A percentile compares a stretch with the other conserved stretches of the same genome.
phyloP scores from a whole-genome alignment of 2,329 filamentous ascomycete species.

The Pyrenochaeta sp. region DNA sequence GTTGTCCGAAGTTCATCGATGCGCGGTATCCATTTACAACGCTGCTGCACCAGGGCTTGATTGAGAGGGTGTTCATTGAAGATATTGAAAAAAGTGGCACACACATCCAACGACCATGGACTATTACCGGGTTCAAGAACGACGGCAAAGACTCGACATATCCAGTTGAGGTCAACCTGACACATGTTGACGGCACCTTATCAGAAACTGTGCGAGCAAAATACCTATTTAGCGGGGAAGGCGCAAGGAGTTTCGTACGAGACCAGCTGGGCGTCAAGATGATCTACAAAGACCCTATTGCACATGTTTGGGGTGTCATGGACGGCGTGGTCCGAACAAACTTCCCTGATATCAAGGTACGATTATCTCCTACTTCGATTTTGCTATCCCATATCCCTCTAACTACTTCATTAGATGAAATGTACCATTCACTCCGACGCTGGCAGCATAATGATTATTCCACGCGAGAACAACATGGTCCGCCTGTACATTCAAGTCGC shows the following conservation, averaged over 20 bases:
- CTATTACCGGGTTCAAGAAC: constrained; percentile 68
- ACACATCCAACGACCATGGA: constrained; percentile 67
- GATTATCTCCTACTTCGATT: not conserved
- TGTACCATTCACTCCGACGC: constrained; percentile 72
- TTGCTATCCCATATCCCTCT: constrained; percentile 5
- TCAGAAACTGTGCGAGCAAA: constrained; percentile 71
- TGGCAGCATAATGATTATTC: constrained; percentile 71
- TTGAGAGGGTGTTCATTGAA: constrained; percentile 68
- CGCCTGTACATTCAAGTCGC: constrained; percentile 68
- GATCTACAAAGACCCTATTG: constrained; percentile 69
- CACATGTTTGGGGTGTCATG: constrained; percentile 73
- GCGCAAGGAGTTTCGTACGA: constrained; percentile 67
- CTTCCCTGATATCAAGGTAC: constrained; percentile 69
- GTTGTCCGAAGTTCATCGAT: constrained; percentile 83
- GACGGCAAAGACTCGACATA: constrained; percentile 71
- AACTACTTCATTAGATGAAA: constrained; percentile 60
- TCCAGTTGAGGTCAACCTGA: constrained; percentile 80
- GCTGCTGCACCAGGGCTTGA: constrained; percentile 68
- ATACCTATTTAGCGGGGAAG: constrained; percentile 70
- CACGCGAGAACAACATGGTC: constrained; percentile 63
- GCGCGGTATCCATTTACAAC: constrained; percentile 71
- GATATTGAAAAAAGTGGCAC: constrained; percentile 68
- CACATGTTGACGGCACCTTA: constrained; percentile 76
- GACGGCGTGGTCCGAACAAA: constrained; percentile 70
- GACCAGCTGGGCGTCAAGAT: constrained; percentile 73